Evolutionary conservation across 192 early-diverging fungal species (phyloP), one percentile per base, ranked within the genome.

Genomic region (Coemansia umbellata): DNA sequence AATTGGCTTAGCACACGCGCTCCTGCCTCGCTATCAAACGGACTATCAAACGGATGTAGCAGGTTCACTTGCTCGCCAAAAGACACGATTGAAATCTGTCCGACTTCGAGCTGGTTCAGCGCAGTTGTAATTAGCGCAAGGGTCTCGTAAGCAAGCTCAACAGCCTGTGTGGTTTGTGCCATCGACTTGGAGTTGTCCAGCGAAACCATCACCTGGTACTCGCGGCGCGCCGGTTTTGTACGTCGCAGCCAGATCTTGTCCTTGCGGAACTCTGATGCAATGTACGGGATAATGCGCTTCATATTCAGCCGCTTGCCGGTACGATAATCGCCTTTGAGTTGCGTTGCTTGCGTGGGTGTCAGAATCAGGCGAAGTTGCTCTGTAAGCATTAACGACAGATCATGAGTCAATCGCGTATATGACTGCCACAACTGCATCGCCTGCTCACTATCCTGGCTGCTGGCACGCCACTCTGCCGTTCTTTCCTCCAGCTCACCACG

Each of bases 231-330:
- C 15, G 94, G 95, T 70, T 95, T 95, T 18, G 95, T 98, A 39
- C 97, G 85, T 8, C 94, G 84, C 51, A 99, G 74, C 97, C 97
- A 99, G 59, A 99, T 99, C 81, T 99, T 99, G 78, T 99, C 97
- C 78, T 99, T 99, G 78, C 94, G 96, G 83, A 95, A 99, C 66
- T 95, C 88, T 33, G 85, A 88, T 7, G 97, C 97, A 80, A 99
- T 98, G 55, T 99, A 99, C 10, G 97, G 93, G 63, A 99, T 97
- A 42, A 99, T 93, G 74, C 93, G 95, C 59, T 94, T 90, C 97
- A 99, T 97, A 73, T 96, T 99, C 21, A 99, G 85, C 8, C 97
- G 88, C 74, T 99, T 99, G 49, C 97, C 97, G 27, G 93, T 97
- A 32, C 90, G 82, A 68, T 97, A 99, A 80, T 99, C 97, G 37